phyloP scores from a whole-genome alignment of 371 early-diverging fungal species.

The Chytridiales sp. region DNA sequence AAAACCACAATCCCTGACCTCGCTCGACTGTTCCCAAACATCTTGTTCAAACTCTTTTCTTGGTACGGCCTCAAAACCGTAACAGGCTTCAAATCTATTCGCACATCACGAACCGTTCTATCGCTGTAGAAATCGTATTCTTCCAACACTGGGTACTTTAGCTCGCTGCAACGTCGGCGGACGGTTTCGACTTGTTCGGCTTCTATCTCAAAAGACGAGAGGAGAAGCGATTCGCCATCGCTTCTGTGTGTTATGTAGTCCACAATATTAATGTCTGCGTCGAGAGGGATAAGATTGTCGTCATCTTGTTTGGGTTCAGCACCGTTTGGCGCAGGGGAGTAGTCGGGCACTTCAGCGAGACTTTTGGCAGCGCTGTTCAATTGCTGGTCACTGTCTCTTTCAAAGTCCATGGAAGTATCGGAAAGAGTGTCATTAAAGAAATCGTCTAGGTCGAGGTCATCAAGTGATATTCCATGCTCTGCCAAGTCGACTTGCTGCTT shows the following conservation, averaged over 20 bases:
- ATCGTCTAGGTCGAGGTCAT: no score
- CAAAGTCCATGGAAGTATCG: background rate
- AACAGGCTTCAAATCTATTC: slow-evolving; percentile 96
- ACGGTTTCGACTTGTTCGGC: slow-evolving; percentile 81
- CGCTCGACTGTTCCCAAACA: slow-evolving; percentile 99
- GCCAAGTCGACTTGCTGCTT: no score
- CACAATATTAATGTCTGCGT: background rate
- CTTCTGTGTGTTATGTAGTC: background rate
- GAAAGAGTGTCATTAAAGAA: no score
- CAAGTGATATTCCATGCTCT: no score
- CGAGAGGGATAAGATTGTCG: slow-evolving; percentile 54
- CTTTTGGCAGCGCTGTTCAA: background rate
- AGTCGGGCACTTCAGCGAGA: background rate
- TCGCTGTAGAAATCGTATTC: slow-evolving; percentile 99
- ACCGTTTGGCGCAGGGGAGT: slow-evolving; percentile 9
- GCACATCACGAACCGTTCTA: slow-evolving; percentile 76
- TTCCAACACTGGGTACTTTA: slow-evolving; percentile 97
- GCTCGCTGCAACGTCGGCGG: slow-evolving; percentile 90
- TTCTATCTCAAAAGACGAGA: slow-evolving; percentile 83
- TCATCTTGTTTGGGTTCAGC: slow-evolving; percentile 52
- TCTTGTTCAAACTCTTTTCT: slow-evolving; percentile 97
- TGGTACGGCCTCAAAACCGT: slow-evolving; percentile 98
- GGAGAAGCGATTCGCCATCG: slow-evolving; percentile 19
- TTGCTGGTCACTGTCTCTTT: background rate
- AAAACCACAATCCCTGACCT: slow-evolving; percentile 99